phyloP scores from a whole-genome alignment of 257 asterid genomes.

The Solanum chiquidenum region DNA sequence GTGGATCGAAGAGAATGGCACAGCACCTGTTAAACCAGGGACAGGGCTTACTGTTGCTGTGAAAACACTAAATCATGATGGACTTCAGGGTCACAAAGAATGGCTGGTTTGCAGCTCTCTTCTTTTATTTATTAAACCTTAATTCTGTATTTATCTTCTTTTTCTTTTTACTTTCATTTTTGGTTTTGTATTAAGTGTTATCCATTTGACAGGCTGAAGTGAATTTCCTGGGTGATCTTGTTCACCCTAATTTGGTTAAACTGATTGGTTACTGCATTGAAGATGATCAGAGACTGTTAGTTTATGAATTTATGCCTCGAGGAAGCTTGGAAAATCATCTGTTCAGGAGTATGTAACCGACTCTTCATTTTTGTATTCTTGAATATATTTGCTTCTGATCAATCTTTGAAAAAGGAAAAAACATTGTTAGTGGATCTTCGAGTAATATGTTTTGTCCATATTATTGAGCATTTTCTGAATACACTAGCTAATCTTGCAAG shows the following conservation, averaged over 20 bases:
- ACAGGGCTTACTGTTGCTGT: slow-evolving; percentile 98
- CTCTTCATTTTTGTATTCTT: neutral
- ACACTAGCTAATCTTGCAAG: neutral
- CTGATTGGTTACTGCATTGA: slow-evolving; percentile 92
- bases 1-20: slow-evolving; percentile 99
- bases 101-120: slow-evolving; percentile 79
- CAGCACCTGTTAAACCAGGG: slow-evolving; percentile 98
- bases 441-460: neutral
- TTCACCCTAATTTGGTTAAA: slow-evolving; percentile 88
- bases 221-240: slow-evolving; percentile 82
- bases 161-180: neutral
- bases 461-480: neutral
- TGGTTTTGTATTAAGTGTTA: slow-evolving; percentile 13
- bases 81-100: slow-evolving; percentile 99
- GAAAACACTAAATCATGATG: slow-evolving; percentile 90
- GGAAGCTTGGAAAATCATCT: slow-evolving; percentile 99
- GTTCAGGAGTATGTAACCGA: slow-evolving; percentile 62
- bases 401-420: neutral
- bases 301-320: slow-evolving; percentile 93
- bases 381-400: neutral
- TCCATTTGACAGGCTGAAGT: slow-evolving; percentile 81
- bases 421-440: neutral
- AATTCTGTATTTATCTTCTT: neutral
- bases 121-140: neutral
- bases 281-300: slow-evolving; percentile 93